Evolutionary conservation across 2,329 filamentous ascomycete species (phyloP), one percentile per base, ranked within the genome.

Genomic region (Aureobasidium uvarum): DNA sequence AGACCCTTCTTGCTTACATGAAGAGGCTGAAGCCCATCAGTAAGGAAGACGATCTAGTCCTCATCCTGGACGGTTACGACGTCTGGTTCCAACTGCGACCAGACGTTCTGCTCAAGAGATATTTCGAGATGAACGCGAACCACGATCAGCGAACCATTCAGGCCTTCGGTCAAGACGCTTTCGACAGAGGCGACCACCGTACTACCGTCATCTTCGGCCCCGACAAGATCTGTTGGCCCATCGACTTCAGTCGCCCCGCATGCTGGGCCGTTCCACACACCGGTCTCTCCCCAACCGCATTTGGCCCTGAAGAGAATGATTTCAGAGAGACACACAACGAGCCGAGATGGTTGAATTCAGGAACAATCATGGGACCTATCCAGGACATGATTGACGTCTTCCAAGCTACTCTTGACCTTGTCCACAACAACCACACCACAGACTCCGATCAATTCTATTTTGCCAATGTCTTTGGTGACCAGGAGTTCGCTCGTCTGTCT

Each of bases 41-140:
- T 25, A 63, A 63, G 43, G 77, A 75, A 36, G 78, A 84, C 20
- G 88, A 90, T 72, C 74, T 91, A 33, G 81, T 89, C 8, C 75
- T 89, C 66, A 79, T 89, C 54, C 80, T 87, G 6, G 87, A 90
- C 72, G 86, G 84, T 1, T 82, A 85, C 72, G 85, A 89, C 66
- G 80, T 86, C 1, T 85, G 86, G 77, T 85, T 89, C 66, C 88
- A 90, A 72, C 77, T 90, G 2, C 86, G 86, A 0, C 82, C 85
- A 2, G 83, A 87, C 48, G 79, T 89, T 23, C 76, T 90, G 68
- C 81, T 90, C 31, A 77, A 83, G 68, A 81, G 87, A 50, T 90
- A 89, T 73, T 84, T 86, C 68, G 76, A 79, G 16, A 76, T 85
- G 18, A 72, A 84, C 20, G 76, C 39, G 2, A 55, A 62, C 28